These are phyloP conservation scores for Elymus sibiricus DNA, from an alignment of 176 grass and related monocot genomes.

Conservation along the genomic window DNA sequence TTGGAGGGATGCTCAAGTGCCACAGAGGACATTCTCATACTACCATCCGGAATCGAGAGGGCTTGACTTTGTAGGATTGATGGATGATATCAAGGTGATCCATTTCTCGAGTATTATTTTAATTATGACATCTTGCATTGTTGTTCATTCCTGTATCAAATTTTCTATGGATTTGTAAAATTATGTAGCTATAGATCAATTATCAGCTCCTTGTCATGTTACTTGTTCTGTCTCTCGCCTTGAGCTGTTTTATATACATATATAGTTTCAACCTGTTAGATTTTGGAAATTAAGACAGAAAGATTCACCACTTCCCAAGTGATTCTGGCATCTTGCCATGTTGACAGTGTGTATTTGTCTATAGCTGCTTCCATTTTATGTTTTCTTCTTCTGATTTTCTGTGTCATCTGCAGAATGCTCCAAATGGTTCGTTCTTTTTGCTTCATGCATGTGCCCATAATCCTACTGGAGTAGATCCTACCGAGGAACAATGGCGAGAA, in stretches of 20 bases:
- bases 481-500: constrained; percentile 97
- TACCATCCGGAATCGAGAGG: no score
- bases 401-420: constrained; percentile 68
- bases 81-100: no score
- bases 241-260: neutral
- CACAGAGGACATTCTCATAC: no score
- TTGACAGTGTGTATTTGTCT: no score
- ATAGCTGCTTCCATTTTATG: neutral
- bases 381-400: neutral
- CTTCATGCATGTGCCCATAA: constrained; percentile 99
- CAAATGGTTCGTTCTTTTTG: constrained; percentile 93
- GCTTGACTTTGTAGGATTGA: no score
- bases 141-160: no score
- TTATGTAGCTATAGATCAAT: neutral
- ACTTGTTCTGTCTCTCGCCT: neutral
- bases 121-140: no score
- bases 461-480: constrained; percentile 96
- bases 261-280: neutral
- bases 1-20: no score
- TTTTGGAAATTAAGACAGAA: neutral
- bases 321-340: no score
- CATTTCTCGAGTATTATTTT: no score
- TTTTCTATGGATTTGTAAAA: no score
- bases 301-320: no score
- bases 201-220: neutral